These are phyloP conservation scores for Malus hybrid DNA, from an alignment of 331 rosid species.

Conservation along the genomic window DNA sequence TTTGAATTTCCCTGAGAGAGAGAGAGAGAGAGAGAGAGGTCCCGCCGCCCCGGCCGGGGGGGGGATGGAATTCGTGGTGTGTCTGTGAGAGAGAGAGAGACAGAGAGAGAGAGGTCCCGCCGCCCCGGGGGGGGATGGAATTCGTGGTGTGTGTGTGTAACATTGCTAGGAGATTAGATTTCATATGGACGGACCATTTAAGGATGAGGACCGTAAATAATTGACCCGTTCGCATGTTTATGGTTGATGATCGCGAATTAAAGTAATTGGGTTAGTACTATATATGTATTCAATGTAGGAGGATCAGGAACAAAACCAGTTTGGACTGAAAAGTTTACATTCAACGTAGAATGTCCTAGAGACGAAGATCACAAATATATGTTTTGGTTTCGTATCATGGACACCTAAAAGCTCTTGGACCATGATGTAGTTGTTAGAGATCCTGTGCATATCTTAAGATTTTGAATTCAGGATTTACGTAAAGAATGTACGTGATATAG, in stretches of 20 bases:
- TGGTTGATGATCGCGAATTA: not conserved
- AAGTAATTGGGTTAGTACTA: not conserved
- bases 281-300: not conserved
- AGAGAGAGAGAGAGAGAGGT: not conserved
- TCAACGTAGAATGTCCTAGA: slow-evolving; percentile 1
- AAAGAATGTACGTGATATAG: too few relatives aligned
- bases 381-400: slow-evolving; percentile 11
- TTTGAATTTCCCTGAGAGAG: not conserved
- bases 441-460: not conserved
- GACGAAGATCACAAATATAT: slow-evolving; percentile 9
- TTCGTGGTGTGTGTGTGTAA: not conserved
- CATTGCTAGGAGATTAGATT: not conserved
- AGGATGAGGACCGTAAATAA: not conserved
- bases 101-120: too few relatives aligned
- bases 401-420: not conserved
- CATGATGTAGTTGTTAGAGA: slow-evolving; percentile 6
- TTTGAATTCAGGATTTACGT: too few relatives aligned
- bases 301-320: slow-evolving; percentile 1
- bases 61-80: too few relatives aligned
- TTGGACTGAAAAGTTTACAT: slow-evolving; percentile 4
- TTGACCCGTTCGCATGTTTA: not conserved
- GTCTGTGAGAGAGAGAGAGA: too few relatives aligned
- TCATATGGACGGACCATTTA: not conserved
- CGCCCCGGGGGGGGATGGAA: not conserved
- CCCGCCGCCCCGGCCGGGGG: too few relatives aligned